A percentile compares a stretch with the other conserved stretches of the same genome.
Conservation (phyloP, 495 filamentous ascomycete genomes). For the Lasiosphaeria miniovina region DNA sequence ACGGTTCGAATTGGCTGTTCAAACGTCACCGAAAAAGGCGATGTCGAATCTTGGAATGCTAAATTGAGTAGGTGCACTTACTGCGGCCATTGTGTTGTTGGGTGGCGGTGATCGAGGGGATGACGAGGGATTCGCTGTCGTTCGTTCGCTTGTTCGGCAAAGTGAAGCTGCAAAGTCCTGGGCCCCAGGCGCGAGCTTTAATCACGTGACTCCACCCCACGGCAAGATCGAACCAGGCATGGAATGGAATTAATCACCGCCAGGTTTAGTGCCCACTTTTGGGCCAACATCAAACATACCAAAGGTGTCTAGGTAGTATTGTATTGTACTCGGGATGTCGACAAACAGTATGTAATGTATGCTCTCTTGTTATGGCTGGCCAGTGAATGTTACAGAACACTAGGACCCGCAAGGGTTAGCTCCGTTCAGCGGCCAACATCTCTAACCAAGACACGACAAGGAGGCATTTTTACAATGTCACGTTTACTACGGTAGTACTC, state of each 20-base stretch:
- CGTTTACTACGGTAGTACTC: too few relatives aligned
- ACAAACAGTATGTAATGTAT: background rate
- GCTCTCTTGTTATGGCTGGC: background rate
- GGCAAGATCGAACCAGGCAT: background rate
- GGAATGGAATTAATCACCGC: background rate
- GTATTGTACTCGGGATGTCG: too few relatives aligned
- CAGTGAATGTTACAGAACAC: too few relatives aligned
- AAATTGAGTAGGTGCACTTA: slow-evolving; percentile 55
- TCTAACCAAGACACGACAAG: too few relatives aligned
- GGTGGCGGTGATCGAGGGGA: slow-evolving; percentile 39
- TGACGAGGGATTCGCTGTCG: slow-evolving; percentile 46
- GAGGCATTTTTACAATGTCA: too few relatives aligned
- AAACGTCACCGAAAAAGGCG: background rate
- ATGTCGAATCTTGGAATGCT: background rate
- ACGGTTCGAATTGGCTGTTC: background rate
- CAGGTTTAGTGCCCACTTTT: background rate
- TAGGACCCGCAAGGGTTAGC: too few relatives aligned
- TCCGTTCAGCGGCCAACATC: too few relatives aligned
- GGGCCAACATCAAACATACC: background rate
- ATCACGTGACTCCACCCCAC: slow-evolving; percentile 28
- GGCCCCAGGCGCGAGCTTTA: slow-evolving; percentile 10
- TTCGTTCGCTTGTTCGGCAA: slow-evolving; percentile 28
- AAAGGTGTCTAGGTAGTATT: too few relatives aligned
- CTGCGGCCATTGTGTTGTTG: slow-evolving; percentile 81
- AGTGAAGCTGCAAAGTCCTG: slow-evolving; percentile 25